A percentile compares a stretch with the other conserved stretches of the same genome.
Conservation (phyloP, 441 rosid species). For the Populus hybrid region DNA sequence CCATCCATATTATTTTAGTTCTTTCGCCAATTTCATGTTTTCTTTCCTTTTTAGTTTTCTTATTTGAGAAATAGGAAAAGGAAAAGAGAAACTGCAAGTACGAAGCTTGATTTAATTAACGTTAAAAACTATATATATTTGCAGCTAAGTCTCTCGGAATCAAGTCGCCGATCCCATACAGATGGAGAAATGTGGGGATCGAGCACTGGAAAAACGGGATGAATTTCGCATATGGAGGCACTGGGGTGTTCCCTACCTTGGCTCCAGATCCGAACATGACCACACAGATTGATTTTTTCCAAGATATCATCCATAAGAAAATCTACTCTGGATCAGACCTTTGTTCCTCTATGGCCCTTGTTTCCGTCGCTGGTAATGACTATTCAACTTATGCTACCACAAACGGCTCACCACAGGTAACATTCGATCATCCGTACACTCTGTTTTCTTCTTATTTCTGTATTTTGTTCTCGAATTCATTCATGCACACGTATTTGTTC, state of each 20-base stretch:
- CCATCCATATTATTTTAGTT: no score
- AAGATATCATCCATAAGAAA: conserved; percentile 34
- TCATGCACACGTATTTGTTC: background rate
- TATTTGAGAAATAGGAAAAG: no score
- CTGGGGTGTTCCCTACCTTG: conserved; percentile 68
- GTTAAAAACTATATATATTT: background rate
- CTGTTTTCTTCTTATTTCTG: background rate
- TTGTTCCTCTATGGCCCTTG: conserved; percentile 45
- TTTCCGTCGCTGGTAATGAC: conserved; percentile 71
- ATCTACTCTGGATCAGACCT: conserved; percentile 39
- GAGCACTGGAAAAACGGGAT: conserved; percentile 49
- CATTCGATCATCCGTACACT: background rate
- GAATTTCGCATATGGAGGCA: conserved; percentile 89
- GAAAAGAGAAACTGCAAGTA: no score
- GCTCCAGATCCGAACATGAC: conserved; percentile 74
- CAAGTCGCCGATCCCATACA: conserved; percentile 77
- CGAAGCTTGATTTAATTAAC: no score
- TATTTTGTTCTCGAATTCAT: background rate
- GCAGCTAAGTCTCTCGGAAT: conserved; percentile 50
- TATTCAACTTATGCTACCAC: conserved; percentile 40
- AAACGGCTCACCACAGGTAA: conserved; percentile 51
- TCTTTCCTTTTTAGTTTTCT: no score
- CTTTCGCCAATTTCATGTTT: no score
- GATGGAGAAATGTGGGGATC: conserved; percentile 39
- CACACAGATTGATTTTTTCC: conserved; percentile 60